phyloP scores from a whole-genome alignment of 2,329 filamentous ascomycete genomes.

The Colletotrichum plurivorum region DNA sequence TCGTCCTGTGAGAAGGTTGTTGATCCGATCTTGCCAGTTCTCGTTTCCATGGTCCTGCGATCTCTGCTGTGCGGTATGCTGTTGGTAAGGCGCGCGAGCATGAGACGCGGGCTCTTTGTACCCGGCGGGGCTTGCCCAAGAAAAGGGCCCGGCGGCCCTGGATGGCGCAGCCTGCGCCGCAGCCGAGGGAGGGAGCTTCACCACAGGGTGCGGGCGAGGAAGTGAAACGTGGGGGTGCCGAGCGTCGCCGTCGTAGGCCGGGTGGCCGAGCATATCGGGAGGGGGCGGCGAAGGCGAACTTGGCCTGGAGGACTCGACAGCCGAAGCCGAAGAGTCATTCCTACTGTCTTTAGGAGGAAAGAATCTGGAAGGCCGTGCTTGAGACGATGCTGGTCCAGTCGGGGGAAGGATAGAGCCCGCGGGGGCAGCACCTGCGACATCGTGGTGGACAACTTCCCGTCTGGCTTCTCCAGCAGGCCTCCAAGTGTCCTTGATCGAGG shows the following conservation, averaged over 20 bases:
- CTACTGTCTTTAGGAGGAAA: conserved; percentile 70
- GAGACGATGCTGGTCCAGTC: conserved; percentile 53
- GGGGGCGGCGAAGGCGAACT: conserved; percentile 80
- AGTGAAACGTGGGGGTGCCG: conserved; percentile 78
- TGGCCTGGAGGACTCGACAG: conserved; percentile 57
- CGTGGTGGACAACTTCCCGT: conserved; percentile 49
- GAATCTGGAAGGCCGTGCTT: conserved; percentile 70
- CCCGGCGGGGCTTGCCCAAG: conserved; percentile 53
- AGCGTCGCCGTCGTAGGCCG: conserved; percentile 78
- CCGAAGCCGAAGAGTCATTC: conserved; percentile 52
- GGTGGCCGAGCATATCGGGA: conserved; percentile 78
- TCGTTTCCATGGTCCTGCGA: conserved; percentile 53
- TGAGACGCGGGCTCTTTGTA: conserved; percentile 48
- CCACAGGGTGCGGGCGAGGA: conserved; percentile 79
- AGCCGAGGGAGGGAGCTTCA: conserved; percentile 80
- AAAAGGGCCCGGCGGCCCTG: conserved; percentile 46
- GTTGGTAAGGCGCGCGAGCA: conserved; percentile 19
- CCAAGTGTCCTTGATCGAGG: conserved; percentile 69
- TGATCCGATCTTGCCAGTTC: conserved; percentile 88
- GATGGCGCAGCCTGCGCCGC: conserved; percentile 53
- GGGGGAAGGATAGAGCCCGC: conserved; percentile 45
- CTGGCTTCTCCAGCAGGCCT: conserved; percentile 58
- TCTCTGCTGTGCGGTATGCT: conserved; percentile 42
- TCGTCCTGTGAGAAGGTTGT: conserved; percentile 79
- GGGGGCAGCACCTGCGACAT: conserved; percentile 31